Evolutionary conservation across 2,329 filamentous ascomycete species (phyloP).

Genomic region (Remersonia thermophila): DNA sequence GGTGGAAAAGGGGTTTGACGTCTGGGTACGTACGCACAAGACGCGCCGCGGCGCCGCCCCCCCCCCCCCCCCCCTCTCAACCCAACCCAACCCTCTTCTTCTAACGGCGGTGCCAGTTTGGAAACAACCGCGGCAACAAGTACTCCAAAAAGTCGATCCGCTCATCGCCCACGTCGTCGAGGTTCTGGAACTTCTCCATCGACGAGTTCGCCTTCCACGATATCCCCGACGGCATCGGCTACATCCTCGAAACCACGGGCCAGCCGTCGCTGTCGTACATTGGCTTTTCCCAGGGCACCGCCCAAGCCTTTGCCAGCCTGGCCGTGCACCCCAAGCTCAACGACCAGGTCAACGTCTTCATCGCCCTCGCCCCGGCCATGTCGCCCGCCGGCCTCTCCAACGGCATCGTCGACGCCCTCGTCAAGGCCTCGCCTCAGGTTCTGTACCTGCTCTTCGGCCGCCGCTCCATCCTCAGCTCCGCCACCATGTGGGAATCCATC

Average conservation of each 20-base stretch:
- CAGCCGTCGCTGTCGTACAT: constrained; percentile 86
- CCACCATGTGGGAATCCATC: constrained; percentile 95
- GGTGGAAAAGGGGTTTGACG: constrained; percentile 85
- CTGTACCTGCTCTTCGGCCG: constrained; percentile 88
- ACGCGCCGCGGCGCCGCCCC: no score
- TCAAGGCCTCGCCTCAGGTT: constrained; percentile 87
- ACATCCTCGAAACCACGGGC: constrained; percentile 73
- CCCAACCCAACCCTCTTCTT: no score
- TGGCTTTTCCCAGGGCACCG: constrained; percentile 93
- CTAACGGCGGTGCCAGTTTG: no score
- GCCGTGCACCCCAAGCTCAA: constrained; percentile 89
- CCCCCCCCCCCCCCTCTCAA: no score
- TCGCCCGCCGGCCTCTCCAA: constrained; percentile 83
- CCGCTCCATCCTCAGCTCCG: constrained; percentile 78
- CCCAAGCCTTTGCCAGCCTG: constrained; percentile 87
- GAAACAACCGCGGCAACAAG: constrained; percentile 97
- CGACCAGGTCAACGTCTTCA: constrained; percentile 87
- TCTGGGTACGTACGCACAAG: constrained; percentile 66
- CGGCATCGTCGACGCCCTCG: constrained; percentile 79
- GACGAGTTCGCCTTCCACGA: constrained; percentile 97
- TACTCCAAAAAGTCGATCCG: constrained; percentile 92
- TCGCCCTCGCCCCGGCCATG: constrained; percentile 93
- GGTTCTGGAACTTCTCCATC: constrained; percentile 97
- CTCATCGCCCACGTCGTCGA: constrained; percentile 56
- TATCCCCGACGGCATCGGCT: constrained; percentile 87